Evolutionary conservation across 768 basidiomycete genomes (phyloP), one percentile per base, ranked within the genome.

Genomic region (Lyophyllum shimeji): DNA sequence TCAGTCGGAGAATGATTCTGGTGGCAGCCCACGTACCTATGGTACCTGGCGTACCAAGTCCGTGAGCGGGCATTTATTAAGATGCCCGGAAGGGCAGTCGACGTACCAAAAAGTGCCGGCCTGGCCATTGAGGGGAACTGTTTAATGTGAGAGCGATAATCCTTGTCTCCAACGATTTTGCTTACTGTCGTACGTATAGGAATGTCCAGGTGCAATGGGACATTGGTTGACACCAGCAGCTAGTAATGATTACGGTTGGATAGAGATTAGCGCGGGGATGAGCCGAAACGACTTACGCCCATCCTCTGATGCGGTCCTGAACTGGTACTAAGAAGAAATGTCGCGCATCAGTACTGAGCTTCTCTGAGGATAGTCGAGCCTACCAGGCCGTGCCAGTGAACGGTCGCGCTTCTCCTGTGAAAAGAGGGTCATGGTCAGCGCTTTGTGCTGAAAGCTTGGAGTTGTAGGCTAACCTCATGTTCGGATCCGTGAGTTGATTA

Each of bases 301-400:
- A 46, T 83, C 82, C 46, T 76, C 78, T 33, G 74, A 69, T 4
- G 75, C 76, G 5, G 76, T 75, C 33, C 72, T 65, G 46, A 72
- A 64, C 66, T 82, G 81, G 62, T 76, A 77, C 67, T 69, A 31
- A 33, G 27, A 49, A 23, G 3, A 33, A 43, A 24, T 31, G 52
- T 42, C 18, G 29, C n/a, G n/a, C 23, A 20, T 46, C 51, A 29
- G 44, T 3, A 21, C 20, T 12, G 23, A 5, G 17, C 15, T n/a
- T n/a, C 24, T 29, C 27, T 2, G 23, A 21, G 6, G 37, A 40
- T 15, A 27, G 5, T 33, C 31, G 24, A 17, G 27, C 63, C 33
- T 54, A 73, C 70, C 33, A 72, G 55, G 23, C 69, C 71, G 53
- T 72, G 69, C 71, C 69, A 72, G 49, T 70, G 71, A 46, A 72